Conservation (phyloP, 169 alveolate genomes). For the Eimeria brunetti region DNA sequence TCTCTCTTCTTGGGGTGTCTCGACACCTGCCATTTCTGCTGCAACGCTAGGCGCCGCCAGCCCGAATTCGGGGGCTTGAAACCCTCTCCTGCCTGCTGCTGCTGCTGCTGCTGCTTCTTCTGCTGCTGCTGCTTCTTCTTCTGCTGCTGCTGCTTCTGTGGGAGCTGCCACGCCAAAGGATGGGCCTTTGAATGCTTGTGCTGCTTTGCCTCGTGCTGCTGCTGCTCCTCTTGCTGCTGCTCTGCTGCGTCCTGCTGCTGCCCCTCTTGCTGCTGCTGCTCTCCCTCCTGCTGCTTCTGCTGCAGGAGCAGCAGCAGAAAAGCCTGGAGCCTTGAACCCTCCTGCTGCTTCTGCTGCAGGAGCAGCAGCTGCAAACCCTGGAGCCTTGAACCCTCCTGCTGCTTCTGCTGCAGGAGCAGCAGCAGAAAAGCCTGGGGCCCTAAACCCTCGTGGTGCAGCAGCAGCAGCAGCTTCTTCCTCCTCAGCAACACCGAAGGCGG, state of each 20-base stretch:
- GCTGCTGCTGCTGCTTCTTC: slow-evolving; percentile 5
- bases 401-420: not conserved
- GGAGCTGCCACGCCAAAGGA: slow-evolving; percentile 35
- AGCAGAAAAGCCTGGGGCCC: too few relatives aligned
- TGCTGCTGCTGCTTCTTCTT: not conserved
- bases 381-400: not conserved
- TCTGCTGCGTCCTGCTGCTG: not conserved
- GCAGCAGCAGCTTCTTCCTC: not conserved
- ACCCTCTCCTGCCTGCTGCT: slow-evolving; percentile 11
- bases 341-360: not conserved
- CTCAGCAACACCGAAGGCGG: not conserved
- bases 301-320: slow-evolving; percentile 10
- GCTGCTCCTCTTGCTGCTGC: not conserved
- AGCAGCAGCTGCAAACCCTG: slow-evolving; percentile 6
- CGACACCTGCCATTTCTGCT: not conserved
- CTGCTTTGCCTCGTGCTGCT: not conserved
- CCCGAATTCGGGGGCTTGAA: not conserved
- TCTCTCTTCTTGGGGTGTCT: not conserved
- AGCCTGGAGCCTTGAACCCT: not conserved
- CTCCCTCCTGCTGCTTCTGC: too few relatives aligned
- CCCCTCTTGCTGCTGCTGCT: not conserved
- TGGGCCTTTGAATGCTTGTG: slow-evolving; percentile 1
- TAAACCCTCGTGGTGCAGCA: not conserved
- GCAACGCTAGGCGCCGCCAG: not conserved
- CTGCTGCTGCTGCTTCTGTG: not conserved